Evolutionary conservation across 2,329 filamentous ascomycete species (phyloP).

Genomic region (Xylaria sp.): DNA sequence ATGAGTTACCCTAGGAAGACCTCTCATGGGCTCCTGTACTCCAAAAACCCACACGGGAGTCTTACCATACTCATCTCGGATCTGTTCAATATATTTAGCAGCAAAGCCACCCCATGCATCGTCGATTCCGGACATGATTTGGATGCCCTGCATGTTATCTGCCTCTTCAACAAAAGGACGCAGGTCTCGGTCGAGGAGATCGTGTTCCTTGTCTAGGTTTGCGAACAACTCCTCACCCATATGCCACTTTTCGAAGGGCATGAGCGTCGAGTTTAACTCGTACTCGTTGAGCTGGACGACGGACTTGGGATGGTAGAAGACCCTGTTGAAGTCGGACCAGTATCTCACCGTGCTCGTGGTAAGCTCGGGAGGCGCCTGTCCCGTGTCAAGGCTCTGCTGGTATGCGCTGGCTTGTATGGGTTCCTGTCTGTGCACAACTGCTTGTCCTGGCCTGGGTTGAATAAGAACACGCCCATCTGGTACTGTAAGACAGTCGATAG

Average conservation of each 20-base stretch:
- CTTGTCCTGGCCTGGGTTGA: conserved; percentile 63
- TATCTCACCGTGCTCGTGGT: conserved; percentile 78
- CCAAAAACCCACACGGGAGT: conserved; percentile 87
- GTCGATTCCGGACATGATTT: conserved; percentile 73
- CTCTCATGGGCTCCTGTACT: conserved; percentile 66
- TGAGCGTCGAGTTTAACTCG: conserved; percentile 77
- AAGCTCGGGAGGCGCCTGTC: conserved; percentile 66
- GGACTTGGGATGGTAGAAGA: conserved; percentile 91
- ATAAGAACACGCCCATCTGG: conserved; percentile 4
- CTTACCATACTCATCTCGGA: conserved; percentile 92
- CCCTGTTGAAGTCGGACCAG: conserved; percentile 93
- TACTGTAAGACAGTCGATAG: conserved; percentile 11
- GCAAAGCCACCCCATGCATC: conserved; percentile 85
- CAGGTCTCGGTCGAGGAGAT: conserved; percentile 88
- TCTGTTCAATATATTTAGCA: conserved; percentile 72
- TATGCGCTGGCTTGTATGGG: conserved; percentile 75
- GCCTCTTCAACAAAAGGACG: conserved; percentile 90
- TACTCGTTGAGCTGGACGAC: conserved; percentile 87
- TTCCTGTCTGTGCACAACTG: conserved; percentile 70
- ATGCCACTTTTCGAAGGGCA: conserved; percentile 80
- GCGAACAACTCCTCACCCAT: conserved; percentile 77
- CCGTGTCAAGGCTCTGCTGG: conserved; percentile 78
- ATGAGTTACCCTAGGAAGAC: conserved; percentile 55
- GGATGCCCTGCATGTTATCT: conserved; percentile 87
- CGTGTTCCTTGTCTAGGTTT: conserved; percentile 77